Percentiles rank a stretch among this genome's conserved stretches.
Evolutionary conservation across 345 rosid species (phyloP).

Genomic region (Syzygium jambos): DNA sequence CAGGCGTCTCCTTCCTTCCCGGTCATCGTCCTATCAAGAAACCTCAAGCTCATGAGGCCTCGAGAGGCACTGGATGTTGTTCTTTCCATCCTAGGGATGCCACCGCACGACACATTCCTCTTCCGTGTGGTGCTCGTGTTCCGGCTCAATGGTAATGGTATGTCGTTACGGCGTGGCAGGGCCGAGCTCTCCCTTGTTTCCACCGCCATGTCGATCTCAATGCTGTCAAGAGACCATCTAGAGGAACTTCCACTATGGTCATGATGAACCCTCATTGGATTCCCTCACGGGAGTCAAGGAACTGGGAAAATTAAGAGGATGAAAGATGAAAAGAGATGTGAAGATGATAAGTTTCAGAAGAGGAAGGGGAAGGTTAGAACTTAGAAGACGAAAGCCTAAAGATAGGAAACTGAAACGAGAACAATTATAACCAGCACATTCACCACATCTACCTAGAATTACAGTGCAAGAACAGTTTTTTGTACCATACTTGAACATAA

Average conservation of each 20-base stretch:
- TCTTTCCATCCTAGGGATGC: constrained; percentile 29
- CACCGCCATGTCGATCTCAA: constrained; percentile 36
- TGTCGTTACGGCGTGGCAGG: constrained; percentile 1
- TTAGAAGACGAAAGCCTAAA: background rate
- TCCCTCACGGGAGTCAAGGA: background rate
- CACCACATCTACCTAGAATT: background rate
- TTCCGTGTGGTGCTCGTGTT: constrained; percentile 37
- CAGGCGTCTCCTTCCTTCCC: constrained; percentile 80
- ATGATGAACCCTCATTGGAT: background rate
- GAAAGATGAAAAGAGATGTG: background rate
- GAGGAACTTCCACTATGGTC: constrained; percentile 11
- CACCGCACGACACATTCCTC: constrained; percentile 11
- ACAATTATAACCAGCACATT: background rate
- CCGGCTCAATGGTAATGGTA: constrained; percentile 17
- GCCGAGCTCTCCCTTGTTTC: background rate
- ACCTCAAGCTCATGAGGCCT: constrained; percentile 74
- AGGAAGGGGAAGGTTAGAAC: background rate
- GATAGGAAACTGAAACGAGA: background rate
- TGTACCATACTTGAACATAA: background rate
- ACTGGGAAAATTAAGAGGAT: background rate
- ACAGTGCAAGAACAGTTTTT: background rate
- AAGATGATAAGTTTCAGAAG: background rate
- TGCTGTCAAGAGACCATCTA: constrained; percentile 47
- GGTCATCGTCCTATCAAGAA: constrained; percentile 67
- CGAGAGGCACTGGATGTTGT: constrained; percentile 36